Conservation (phyloP, 148 eudicot genomes). For the Agrostemma githago region DNA sequence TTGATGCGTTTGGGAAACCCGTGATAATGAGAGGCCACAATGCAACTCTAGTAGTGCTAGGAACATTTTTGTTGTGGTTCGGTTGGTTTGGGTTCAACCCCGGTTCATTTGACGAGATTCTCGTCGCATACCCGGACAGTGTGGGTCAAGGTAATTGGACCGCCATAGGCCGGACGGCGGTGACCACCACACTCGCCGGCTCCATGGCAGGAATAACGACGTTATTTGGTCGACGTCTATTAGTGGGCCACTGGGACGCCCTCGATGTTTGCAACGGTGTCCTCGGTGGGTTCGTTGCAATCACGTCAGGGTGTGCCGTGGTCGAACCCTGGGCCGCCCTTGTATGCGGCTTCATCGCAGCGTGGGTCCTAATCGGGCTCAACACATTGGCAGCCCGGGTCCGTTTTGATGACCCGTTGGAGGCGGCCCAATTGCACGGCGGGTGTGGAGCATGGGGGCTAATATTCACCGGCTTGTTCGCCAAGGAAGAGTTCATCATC, state of each 20-base stretch:
- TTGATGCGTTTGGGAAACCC: constrained; percentile 45
- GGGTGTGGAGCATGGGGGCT: constrained; percentile 86
- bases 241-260: constrained; percentile 75
- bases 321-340: constrained; percentile 31
- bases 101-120: constrained; percentile 23
- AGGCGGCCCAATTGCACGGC: constrained; percentile 67
- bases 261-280: constrained; percentile 68
- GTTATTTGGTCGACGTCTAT: constrained; percentile 46
- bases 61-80: constrained; percentile 28
- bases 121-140: constrained; percentile 25
- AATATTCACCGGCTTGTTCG: constrained; percentile 63
- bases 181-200: constrained; percentile 64
- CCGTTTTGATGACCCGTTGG: constrained; percentile 57
- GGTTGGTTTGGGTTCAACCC: constrained; percentile 35
- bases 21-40: constrained; percentile 26
- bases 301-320: constrained; percentile 29
- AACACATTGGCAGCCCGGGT: constrained; percentile 44
- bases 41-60: constrained; percentile 30
- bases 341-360: constrained; percentile 25
- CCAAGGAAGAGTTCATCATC: constrained; percentile 59
- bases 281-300: constrained; percentile 68
- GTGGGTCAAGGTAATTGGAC: constrained; percentile 42
- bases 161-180: constrained; percentile 62
- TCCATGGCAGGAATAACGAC: constrained; percentile 57
- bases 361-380: constrained; percentile 61